Evolutionary conservation across 495 filamentous ascomycete species (phyloP), one percentile per base, ranked within the genome.

Genomic region (Annulohypoxylon bovei): DNA sequence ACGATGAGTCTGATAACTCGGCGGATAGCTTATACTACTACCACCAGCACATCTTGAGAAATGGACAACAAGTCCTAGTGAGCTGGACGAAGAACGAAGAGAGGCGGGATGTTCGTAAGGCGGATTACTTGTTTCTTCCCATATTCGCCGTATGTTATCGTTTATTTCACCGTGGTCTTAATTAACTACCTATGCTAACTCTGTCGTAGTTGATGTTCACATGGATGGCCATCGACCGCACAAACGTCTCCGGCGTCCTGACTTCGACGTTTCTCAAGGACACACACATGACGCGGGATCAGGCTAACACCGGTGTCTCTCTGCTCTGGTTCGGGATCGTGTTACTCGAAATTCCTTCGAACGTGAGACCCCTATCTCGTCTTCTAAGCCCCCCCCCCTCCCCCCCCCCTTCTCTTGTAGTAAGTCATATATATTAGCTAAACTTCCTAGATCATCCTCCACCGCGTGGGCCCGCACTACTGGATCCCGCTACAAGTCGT

Each of bases 51-150:
- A 70, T 70, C 37, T 53, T 59, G 37, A 53, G 46, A 18, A 63
- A 70, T 14, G 60, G 60, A 28, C 23, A 60, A 33, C 54, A 40
- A 28, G 54, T 70, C 28, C 54, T 70, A 3, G 47, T 70, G 14
- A 70, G 60, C 54, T 70, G 67, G 67, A 65, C 60, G 16, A 65
- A 70, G 20, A 60, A 70, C 40, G 67, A 70, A 35, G 58, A 68
- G 33, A 57, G 23, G 32, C 58, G 65, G 3, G 65, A 57, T 16
- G 65, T 68, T n/a, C 65, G 65, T 11, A 68, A 68, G 25, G 65
- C 65, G 9, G 65, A 68, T 40, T 68, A 30, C 40, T 25, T 68
- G 30, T 62, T 68, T 44, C 65, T 68, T 30, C 65, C 65, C 18
- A 62, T 68, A 49, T 68, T 68, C 32, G 65, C 65, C 12, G 65